Evolutionary conservation across 169 alveolate species (phyloP), one percentile per base, ranked within the genome.

Genomic region (Cryptosporidium ubiquitum): DNA sequence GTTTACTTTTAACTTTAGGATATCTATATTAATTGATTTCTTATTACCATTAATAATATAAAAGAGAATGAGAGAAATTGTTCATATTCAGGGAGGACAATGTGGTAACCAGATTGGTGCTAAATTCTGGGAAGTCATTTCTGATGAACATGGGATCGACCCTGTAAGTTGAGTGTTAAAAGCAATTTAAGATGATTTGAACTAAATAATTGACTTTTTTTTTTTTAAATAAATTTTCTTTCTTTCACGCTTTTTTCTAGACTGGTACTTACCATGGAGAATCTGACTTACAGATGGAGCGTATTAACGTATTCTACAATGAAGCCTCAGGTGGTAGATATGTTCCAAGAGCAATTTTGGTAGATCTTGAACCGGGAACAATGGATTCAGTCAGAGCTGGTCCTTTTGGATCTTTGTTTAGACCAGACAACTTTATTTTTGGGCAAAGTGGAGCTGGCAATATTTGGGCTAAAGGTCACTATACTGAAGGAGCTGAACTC

Each of bases 31-130:
- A 69, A 44, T 69, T 69, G 84, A 47, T 40, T 44, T 29, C 35
- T 66, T 9, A 66, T 69, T 44, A 35, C n/a, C 61, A 69, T 44
- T 35, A 44, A 3, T 69, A 69, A 69, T 2, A 69, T n/a, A 29
- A 69, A 44, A 44, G 58, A 91, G 93, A 92, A 98, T 98, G 99
- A 96, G 99, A 93, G 99, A 98, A 95, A 96, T 98, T 94, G 99
- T 98, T 92, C 99, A 97, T 95, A 95, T 97, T 55, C 98, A 98
- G 94, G 99, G 99, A 68, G 99, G 99, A 91, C 99, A 98, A 95
- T 97, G 99, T 95, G 99, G 99, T 94, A 98, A 98, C 97, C 99
- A 98, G 94, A 98, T 98, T 71, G 99, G 99, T 86, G 99, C 99
- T 95, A 97, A 97, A 94, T 98, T 98, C 97, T 98, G 99, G 99